phyloP scores from a whole-genome alignment of 805 yeast species.

The Saturnispora mendoncae region DNA sequence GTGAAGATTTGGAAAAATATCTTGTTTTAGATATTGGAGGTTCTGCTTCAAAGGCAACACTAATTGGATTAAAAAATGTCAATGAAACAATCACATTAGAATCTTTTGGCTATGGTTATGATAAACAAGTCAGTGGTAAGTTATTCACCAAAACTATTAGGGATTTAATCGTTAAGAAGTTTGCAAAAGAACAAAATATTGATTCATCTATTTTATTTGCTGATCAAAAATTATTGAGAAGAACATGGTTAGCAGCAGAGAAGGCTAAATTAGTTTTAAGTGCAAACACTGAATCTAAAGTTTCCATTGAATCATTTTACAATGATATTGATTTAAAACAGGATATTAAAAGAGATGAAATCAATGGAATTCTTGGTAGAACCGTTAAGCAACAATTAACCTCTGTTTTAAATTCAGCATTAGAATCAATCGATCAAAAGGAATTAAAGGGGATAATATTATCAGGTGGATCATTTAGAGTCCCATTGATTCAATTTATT shows the following conservation, averaged over 20 bases:
- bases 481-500: slow-evolving; percentile 73
- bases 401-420: slow-evolving; percentile 46
- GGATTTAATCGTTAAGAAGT: slow-evolving; percentile 50
- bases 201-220: slow-evolving; percentile 24
- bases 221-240: slow-evolving; percentile 52
- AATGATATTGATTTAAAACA: slow-evolving; percentile 69
- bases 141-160: slow-evolving; percentile 58
- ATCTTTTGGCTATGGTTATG: slow-evolving; percentile 65
- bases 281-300: slow-evolving; percentile 74
- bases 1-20: slow-evolving; percentile 38
- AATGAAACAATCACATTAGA: slow-evolving; percentile 39
- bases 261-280: slow-evolving; percentile 80
- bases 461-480: slow-evolving; percentile 86
- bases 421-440: slow-evolving; percentile 27
- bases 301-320: slow-evolving; percentile 65
- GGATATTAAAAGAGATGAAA: slow-evolving; percentile 65
- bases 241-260: slow-evolving; percentile 76
- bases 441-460: slow-evolving; percentile 52
- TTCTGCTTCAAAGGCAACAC: slow-evolving; percentile 79
- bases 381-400: neutral
- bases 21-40: slow-evolving; percentile 88
- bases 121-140: slow-evolving; percentile 67
- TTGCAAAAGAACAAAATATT: slow-evolving; percentile 29
- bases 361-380: slow-evolving; percentile 50
- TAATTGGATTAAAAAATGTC: slow-evolving; percentile 52